phyloP scores from a whole-genome alignment of 1,139 yeast species.

The Lodderomyces jiufengensis region DNA sequence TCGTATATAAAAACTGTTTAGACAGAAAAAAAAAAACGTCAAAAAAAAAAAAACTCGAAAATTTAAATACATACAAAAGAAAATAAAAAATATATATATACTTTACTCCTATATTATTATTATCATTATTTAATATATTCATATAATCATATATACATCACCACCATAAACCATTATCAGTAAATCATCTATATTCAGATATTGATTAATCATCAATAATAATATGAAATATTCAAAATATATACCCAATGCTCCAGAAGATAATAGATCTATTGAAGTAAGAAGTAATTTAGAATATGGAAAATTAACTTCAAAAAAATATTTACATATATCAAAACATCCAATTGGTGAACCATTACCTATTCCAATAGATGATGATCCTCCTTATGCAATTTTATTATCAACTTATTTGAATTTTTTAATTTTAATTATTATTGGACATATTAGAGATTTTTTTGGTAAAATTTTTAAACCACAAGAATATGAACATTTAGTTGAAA shows the following conservation, averaged over 20 bases:
- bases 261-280: conserved; percentile 44
- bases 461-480: conserved; percentile 63
- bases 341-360: conserved; percentile 54
- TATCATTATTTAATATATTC: no score
- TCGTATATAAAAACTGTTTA: no score
- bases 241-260: conserved; percentile 51
- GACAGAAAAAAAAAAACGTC: no score
- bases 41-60: no score
- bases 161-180: no score
- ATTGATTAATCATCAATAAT: no score
- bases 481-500: conserved; percentile 65
- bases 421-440: conserved; percentile 82
- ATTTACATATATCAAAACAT: conserved; percentile 51
- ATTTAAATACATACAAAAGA: no score
- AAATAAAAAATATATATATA: no score
- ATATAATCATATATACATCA: no score
- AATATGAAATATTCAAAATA: conserved; percentile 10
- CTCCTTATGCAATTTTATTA: conserved; percentile 75
- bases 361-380: conserved; percentile 73
- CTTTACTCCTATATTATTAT: no score
- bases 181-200: no score
- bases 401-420: conserved; percentile 83
- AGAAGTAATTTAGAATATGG: conserved; percentile 68
- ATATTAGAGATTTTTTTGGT: conserved; percentile 84
- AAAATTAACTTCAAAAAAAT: conserved; percentile 51